Evolutionary conservation across 2,329 filamentous ascomycete species (phyloP), one percentile per base, ranked within the genome.

Genomic region (Falciphora oryzae): DNA sequence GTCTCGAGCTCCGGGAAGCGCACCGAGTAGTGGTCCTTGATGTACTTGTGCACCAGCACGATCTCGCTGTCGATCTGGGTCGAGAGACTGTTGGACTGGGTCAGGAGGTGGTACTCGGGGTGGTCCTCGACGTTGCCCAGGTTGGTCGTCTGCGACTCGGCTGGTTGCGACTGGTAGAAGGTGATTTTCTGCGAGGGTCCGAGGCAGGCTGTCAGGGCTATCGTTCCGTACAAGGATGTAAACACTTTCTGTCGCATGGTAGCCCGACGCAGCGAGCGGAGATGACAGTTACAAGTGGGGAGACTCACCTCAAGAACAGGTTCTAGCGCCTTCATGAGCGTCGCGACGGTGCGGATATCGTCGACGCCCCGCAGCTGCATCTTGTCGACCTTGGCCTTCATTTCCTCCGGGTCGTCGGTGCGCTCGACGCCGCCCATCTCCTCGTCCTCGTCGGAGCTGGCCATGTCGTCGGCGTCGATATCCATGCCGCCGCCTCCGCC

Each of bases 11-110:
- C 94, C 0, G 95, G 94, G 72, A 98, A 99, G 66, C 94, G 87
- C 25, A 90, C 84, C 13, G 93, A 97, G 79, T 99, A 99, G 77
- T 97, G 92, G 72, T 99, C 95, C 72, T 94, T 87, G 66, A 97
- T 92, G 76, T 92, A 96, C 78, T 99, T 99, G 82, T 99, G 95
- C 28, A 98, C 91, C 10, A 95, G 85, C 44, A 91, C 90, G 59
- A 98, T 91, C 76, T 98, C 94, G 73, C 91, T 92, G 70, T 97
- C 93, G 69, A 98, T 97, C 68, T 91, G 90, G 7, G 94, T 96
- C 0, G 95, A 96, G 10, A 96, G 83, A 29, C 89, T 90, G 74
- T 97, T 97, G 22, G 93, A 93, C 74, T 95, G 89, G 44, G 92
- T 96, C 65, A 97, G 79, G 50, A 97, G 86, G 75, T 92, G 88